Base-by-base conservation (phyloP, 345 rosid species). In the Kernera saxatilis region DNA sequence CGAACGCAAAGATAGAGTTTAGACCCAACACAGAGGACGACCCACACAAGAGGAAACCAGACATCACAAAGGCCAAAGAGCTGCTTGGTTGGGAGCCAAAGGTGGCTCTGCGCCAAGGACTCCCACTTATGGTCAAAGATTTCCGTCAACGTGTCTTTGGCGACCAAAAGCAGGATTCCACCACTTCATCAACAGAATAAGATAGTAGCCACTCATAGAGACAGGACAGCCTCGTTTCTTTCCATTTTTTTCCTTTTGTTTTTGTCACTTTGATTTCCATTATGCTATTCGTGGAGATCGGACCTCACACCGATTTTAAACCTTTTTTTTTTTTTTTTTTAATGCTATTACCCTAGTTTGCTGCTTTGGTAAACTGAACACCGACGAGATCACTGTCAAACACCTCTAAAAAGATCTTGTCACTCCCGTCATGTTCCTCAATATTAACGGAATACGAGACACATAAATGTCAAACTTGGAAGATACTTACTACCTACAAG, bases 21-120 rank as follows among this genome's bases (percentile, higher is more conserved):
- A 89, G 73, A 79, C 90, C 91, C 0, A 94, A 94, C 85, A 94
- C 99, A 43, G 96, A 88, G 51, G 99, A 94, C 58, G 99, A 94
- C 75, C 99, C 99, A 2, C 99, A 94, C 90, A 94, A 94, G 89
- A 94, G 99, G 82, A 94, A 94, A 80, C 99, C 99, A 23, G 97
- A 94, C 59, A 94, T 94, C 53, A 78, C 92, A 21, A 89, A 66
- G 74, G 99, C 99, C 8, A 94, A 94, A 69, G 96, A 91, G 44
- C 86, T 79, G 8, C 92, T 91, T 1, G 96, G 95, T 8, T 94
- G 99, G 99, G 88, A 86, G 74, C 99, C 99, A 10, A 94, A 91
- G 80, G 84, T 94, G 1, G 78, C 93, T 26, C 90, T 94, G 15
- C 88, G 87, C 13, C 80, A 91, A 71, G 99, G 99, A 64, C 93